Percentiles rank a stretch among this genome's conserved stretches.
Evolutionary conservation across 495 filamentous ascomycete species (phyloP).

Genomic region (Lasiosphaeris hirsuta): DNA sequence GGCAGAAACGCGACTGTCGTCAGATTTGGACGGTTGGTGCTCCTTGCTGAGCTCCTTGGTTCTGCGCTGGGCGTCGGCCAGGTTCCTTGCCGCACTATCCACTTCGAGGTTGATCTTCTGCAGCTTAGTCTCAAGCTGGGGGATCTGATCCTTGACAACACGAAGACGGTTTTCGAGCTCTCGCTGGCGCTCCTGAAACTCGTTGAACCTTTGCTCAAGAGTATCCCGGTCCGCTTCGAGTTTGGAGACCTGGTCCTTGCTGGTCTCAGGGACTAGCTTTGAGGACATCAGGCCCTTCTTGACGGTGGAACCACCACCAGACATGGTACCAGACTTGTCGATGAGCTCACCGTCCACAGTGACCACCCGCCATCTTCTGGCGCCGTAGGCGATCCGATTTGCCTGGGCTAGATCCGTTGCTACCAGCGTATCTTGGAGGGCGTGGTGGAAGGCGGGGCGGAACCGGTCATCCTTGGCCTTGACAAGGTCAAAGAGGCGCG

Average conservation of each 20-base stretch:
- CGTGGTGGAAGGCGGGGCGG: slow-evolving; percentile 87
- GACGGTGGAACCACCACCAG: slow-evolving; percentile 84
- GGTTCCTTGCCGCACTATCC: slow-evolving; percentile 78
- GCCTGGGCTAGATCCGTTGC: slow-evolving; percentile 90
- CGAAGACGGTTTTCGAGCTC: slow-evolving; percentile 70
- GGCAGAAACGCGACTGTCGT: slow-evolving; percentile 64
- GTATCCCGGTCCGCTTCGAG: slow-evolving; percentile 83
- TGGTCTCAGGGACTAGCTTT: slow-evolving; percentile 79
- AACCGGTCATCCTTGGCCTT: slow-evolving; percentile 85
- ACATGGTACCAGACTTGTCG: slow-evolving; percentile 97
- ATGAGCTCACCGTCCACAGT: slow-evolving; percentile 94
- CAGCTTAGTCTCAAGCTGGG: slow-evolving; percentile 80
- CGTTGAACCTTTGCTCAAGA: slow-evolving; percentile 72
- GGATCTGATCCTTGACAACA: slow-evolving; percentile 75
- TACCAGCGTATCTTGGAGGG: slow-evolving; percentile 89
- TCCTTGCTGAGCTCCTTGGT: slow-evolving; percentile 77
- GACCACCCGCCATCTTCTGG: slow-evolving; percentile 89
- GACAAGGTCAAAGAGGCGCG: slow-evolving; percentile 88
- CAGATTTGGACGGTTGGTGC: slow-evolving; percentile 72
- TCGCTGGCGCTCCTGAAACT: slow-evolving; percentile 75
- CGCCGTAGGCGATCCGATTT: slow-evolving; percentile 93
- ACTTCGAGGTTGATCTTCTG: slow-evolving; percentile 90
- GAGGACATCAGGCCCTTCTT: slow-evolving; percentile 93
- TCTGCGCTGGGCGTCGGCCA: slow-evolving; percentile 77
- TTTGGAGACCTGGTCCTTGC: slow-evolving; percentile 82